Percentiles rank a stretch among this genome's conserved stretches.
Evolutionary conservation across 345 rosid species (phyloP).

Genomic region (Conringia planisiliqua): DNA sequence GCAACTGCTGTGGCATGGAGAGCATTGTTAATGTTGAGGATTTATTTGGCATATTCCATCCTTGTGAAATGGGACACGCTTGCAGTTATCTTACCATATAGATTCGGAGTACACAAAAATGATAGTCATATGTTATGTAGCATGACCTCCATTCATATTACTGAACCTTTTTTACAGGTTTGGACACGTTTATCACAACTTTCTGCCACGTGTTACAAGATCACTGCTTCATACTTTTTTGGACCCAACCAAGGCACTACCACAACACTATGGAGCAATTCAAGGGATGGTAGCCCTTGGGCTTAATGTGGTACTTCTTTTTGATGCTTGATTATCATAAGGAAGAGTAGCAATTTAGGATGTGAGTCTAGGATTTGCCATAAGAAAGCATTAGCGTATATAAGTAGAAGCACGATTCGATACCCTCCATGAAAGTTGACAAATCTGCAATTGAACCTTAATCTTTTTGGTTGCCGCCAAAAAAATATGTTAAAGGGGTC

Average conservation of each 20-base stretch:
- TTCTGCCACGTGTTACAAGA: constrained; percentile 74
- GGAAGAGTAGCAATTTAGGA: constrained; percentile 11
- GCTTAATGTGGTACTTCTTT: constrained; percentile 61
- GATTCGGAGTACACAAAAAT: not conserved
- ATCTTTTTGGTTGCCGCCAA: not conserved
- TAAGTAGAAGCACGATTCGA: not conserved
- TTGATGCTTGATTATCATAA: constrained; percentile 1
- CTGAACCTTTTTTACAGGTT: constrained; percentile 46
- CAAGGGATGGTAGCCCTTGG: constrained; percentile 88
- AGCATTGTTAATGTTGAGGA: not conserved
- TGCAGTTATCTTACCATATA: not conserved
- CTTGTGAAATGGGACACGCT: not conserved
- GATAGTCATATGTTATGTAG: not conserved
- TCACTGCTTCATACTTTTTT: constrained; percentile 82
- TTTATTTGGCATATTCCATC: constrained; percentile 2
- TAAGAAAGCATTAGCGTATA: not conserved
- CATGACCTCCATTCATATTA: constrained; percentile 9
- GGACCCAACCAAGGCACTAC: constrained; percentile 72
- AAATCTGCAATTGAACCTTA: not conserved
- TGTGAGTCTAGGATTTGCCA: not conserved
- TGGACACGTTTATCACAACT: constrained; percentile 81
- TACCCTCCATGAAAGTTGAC: not conserved
- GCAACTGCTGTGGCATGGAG: not conserved
- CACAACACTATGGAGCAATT: constrained; percentile 92
- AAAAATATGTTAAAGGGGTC: constrained; percentile 4